phyloP scores from a whole-genome alignment of 2,329 filamentous ascomycete genomes.

The Pezicula carpinea region DNA sequence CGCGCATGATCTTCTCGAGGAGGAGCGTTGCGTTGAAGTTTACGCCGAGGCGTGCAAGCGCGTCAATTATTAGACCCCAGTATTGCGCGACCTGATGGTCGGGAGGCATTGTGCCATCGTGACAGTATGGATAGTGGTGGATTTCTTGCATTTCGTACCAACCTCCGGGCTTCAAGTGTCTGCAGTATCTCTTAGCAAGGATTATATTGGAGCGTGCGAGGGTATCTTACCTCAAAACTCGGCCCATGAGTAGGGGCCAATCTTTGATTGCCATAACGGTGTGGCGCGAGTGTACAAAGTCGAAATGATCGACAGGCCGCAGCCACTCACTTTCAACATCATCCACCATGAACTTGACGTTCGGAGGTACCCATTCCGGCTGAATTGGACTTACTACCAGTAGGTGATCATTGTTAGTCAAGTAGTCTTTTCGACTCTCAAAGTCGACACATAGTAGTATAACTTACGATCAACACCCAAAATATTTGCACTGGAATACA shows the following conservation, averaged over 20 bases:
- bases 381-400: slow-evolving; percentile 48
- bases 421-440: no score
- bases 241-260: slow-evolving; percentile 45
- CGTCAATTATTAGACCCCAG: slow-evolving; percentile 41
- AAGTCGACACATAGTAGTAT: no score
- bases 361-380: slow-evolving; percentile 52
- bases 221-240: slow-evolving; percentile 39
- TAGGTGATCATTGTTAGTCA: no score
- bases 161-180: slow-evolving; percentile 47
- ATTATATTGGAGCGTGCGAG: neutral
- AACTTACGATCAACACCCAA: slow-evolving; percentile 43
- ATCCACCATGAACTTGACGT: slow-evolving; percentile 62
- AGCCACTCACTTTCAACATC: slow-evolving; percentile 54
- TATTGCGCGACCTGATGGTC: slow-evolving; percentile 41
- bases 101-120: slow-evolving; percentile 34
- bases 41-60: slow-evolving; percentile 40
- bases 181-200: slow-evolving; percentile 19
- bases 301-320: slow-evolving; percentile 48
- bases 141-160: slow-evolving; percentile 54
- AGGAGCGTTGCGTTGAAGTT: slow-evolving; percentile 39
- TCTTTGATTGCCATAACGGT: slow-evolving; percentile 52
- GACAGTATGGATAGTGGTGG: slow-evolving; percentile 42
- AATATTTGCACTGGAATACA: slow-evolving; percentile 40
- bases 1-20: slow-evolving; percentile 41
- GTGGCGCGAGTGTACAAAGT: slow-evolving; percentile 57